phyloP scores from a whole-genome alignment of 1,284 basidiomycete species.

The Sporisorium sorghi region DNA sequence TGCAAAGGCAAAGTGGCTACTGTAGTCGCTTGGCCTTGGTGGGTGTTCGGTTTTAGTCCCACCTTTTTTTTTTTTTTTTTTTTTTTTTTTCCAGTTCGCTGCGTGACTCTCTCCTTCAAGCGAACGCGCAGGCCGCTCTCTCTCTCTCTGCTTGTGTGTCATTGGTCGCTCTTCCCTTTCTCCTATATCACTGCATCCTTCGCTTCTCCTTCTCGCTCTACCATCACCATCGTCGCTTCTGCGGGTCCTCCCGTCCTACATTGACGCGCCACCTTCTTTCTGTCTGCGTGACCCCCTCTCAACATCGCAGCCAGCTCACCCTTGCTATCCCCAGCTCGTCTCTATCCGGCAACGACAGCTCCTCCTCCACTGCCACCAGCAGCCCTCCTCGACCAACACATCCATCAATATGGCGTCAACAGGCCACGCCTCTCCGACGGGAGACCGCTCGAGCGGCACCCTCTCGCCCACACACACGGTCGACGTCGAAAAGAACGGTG shows the following conservation, averaged over 20 bases:
- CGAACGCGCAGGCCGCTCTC: background rate
- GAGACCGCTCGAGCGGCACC: constrained; percentile 31
- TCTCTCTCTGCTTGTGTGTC: too few relatives aligned
- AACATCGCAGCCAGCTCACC: background rate
- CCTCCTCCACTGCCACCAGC: background rate
- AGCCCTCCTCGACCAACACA: background rate
- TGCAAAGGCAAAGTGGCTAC: background rate
- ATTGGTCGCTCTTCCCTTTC: background rate
- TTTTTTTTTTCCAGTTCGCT: background rate
- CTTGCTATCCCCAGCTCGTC: too few relatives aligned
- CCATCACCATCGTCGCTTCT: constrained; percentile 7
- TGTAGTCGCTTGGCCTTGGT: constrained; percentile 5
- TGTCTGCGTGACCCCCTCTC: background rate
- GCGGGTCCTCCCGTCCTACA: background rate
- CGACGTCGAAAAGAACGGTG: constrained; percentile 37
- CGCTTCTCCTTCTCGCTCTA: background rate
- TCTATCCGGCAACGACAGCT: background rate
- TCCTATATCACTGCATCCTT: background rate
- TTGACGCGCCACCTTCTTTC: background rate
- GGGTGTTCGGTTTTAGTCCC: constrained; percentile 7
- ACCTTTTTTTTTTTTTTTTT: background rate
- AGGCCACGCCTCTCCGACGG: constrained; percentile 24
- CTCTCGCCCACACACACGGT: constrained; percentile 32
- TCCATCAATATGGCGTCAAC: constrained; percentile 34
- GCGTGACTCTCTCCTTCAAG: background rate